Conservation (phyloP, 2,329 filamentous ascomycete genomes). For the Penicillium sp. region DNA sequence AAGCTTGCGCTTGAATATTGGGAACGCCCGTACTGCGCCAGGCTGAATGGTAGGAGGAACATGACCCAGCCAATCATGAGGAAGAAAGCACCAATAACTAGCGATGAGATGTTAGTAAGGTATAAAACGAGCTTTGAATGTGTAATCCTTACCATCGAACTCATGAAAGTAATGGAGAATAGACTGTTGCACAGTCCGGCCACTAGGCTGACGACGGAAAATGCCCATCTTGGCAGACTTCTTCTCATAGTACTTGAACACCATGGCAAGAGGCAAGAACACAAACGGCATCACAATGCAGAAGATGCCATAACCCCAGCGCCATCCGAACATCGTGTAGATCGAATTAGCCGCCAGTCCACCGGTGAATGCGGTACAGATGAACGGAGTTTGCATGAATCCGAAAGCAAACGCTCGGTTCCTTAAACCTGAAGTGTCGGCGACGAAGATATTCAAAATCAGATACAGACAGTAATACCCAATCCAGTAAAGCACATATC, state of each 20-base stretch:
- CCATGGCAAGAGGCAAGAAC: slow-evolving; percentile 52
- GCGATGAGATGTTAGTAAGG: slow-evolving; percentile 30
- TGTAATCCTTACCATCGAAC: slow-evolving; percentile 55
- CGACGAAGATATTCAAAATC: slow-evolving; percentile 57
- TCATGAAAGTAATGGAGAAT: slow-evolving; percentile 55
- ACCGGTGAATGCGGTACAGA: slow-evolving; percentile 57
- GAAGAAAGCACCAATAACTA: slow-evolving; percentile 37
- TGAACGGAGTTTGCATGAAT: slow-evolving; percentile 58
- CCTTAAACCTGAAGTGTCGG: slow-evolving; percentile 59
- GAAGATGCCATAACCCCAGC: slow-evolving; percentile 62
- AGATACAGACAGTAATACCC: slow-evolving; percentile 56
- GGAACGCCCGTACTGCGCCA: slow-evolving; percentile 43
- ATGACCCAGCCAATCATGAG: slow-evolving; percentile 59
- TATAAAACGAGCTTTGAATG: slow-evolving; percentile 38
- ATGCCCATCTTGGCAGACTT: slow-evolving; percentile 57
- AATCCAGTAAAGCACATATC: slow-evolving; percentile 60
- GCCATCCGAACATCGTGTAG: slow-evolving; percentile 51
- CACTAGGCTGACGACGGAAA: slow-evolving; percentile 43
- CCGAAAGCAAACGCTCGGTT: slow-evolving; percentile 61
- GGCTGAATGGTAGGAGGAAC: slow-evolving; percentile 63
- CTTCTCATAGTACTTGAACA: slow-evolving; percentile 55
- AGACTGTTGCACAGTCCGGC: slow-evolving; percentile 48
- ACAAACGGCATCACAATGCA: slow-evolving; percentile 57
- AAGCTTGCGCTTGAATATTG: slow-evolving; percentile 48
- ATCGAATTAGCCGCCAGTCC: slow-evolving; percentile 52